phyloP scores from a whole-genome alignment of 345 rosid species.

The Dimocarpus longan region DNA sequence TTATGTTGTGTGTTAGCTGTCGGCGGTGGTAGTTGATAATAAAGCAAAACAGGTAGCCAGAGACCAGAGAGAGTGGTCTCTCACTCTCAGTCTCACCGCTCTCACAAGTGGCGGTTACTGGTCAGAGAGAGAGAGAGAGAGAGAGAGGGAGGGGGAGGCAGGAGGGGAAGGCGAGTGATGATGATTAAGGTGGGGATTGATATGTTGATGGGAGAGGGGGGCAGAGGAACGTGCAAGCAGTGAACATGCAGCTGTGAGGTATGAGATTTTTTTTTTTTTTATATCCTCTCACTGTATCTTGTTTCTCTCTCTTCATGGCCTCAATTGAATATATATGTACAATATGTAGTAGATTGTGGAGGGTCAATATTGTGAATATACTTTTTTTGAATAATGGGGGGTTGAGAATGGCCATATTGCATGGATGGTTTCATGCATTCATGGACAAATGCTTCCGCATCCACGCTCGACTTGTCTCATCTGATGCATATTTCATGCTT shows the following conservation, averaged over 20 bases:
- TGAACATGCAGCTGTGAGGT: constrained; percentile 24
- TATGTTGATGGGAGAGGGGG: constrained; percentile 23
- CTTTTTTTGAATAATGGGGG: not conserved
- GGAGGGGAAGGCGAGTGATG: not conserved
- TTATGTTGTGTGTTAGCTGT: not conserved
- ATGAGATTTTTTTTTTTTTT: not conserved
- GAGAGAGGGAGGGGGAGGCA: too few relatives aligned
- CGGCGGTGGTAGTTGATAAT: too few relatives aligned
- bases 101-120: too few relatives aligned
- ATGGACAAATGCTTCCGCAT: constrained; percentile 38
- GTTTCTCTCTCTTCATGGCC: not conserved
- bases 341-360: too few relatives aligned
- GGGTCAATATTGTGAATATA: not conserved
- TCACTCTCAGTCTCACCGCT: not conserved
- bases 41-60: too few relatives aligned
- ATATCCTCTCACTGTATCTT: not conserved
- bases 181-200: not conserved
- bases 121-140: not conserved
- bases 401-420: constrained; percentile 1
- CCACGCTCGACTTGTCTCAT: constrained; percentile 10
- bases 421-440: constrained; percentile 24
- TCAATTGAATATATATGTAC: not conserved
- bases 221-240: constrained; percentile 42
- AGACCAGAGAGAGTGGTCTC: too few relatives aligned
- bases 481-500: too few relatives aligned